Conservation (phyloP, 306 rosid genomes). For the Senna tora region DNA sequence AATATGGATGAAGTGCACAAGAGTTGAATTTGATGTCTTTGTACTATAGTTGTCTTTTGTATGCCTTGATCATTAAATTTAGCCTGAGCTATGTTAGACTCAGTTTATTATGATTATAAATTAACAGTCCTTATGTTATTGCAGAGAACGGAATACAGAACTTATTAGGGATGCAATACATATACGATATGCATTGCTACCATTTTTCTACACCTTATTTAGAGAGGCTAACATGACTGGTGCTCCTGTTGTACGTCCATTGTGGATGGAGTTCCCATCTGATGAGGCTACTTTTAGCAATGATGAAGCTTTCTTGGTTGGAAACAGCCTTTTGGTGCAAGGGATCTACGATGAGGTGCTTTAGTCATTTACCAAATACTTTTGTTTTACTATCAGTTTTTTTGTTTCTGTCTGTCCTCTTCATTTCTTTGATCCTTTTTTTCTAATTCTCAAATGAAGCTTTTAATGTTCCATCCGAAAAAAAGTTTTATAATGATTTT, state of each 20-base stretch:
- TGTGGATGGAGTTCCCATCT: conserved; percentile 98
- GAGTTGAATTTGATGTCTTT: conserved; percentile 7
- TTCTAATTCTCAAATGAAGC: conserved; percentile 13
- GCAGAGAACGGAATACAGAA: conserved; percentile 81
- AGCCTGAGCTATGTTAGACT: conserved; percentile 12
- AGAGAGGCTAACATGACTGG: conserved; percentile 91
- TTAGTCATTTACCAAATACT: conserved; percentile 27
- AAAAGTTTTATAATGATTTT: conserved; percentile 7
- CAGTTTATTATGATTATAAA: conserved; percentile 27
- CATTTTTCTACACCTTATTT: conserved; percentile 87
- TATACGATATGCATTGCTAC: conserved; percentile 81
- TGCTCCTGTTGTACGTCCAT: conserved; percentile 82
- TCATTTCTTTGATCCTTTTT: conserved; percentile 9
- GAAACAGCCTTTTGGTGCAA: conserved; percentile 88
- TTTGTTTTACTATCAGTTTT: conserved; percentile 20
- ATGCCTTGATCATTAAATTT: conserved; percentile 23
- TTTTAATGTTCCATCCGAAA: background rate
- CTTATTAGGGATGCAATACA: conserved; percentile 85
- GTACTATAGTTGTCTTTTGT: conserved; percentile 15
- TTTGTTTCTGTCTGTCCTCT: background rate
- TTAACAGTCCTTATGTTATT: conserved; percentile 40
- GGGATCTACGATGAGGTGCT: conserved; percentile 90
- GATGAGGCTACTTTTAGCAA: conserved; percentile 90
- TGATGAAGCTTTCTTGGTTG: conserved; percentile 97
- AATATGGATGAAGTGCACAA: conserved; percentile 4